Percentiles rank a stretch among this genome's conserved stretches.
phyloP scores from a whole-genome alignment of 768 basidiomycete species.

The Boletus sp. region DNA sequence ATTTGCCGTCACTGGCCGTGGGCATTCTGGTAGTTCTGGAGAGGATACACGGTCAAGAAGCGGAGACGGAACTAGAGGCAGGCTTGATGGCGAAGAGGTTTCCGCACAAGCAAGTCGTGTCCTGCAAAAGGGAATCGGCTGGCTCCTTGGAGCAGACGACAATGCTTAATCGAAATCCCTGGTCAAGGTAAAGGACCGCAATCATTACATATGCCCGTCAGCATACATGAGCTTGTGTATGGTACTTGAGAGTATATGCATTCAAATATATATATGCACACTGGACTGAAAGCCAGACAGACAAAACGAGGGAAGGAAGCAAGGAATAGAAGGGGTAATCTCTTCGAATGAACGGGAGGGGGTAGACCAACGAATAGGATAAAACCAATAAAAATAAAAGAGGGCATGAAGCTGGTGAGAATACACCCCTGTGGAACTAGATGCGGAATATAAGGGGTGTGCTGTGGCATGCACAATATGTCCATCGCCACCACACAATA shows the following conservation, averaged over 20 bases:
- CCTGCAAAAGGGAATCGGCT: constrained; percentile 88
- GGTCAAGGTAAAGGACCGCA: neutral
- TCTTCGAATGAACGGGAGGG: constrained; percentile 21
- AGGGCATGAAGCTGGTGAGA: neutral
- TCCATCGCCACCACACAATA: constrained; percentile 10
- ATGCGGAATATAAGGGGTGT: constrained; percentile 10
- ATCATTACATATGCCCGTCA: constrained; percentile 14
- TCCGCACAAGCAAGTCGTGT: constrained; percentile 73
- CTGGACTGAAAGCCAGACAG: constrained; percentile 18
- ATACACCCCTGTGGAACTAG: constrained; percentile 11
- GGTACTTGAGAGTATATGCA: constrained; percentile 17
- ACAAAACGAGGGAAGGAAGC: constrained; percentile 25
- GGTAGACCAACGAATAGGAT: constrained; percentile 26
- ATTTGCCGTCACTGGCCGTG: constrained; percentile 52
- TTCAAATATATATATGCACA: constrained; percentile 25
- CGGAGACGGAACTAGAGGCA: constrained; percentile 39
- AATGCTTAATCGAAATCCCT: neutral
- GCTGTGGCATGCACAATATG: constrained; percentile 9
- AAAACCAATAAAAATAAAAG: constrained; percentile 28
- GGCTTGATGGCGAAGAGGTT: constrained; percentile 56
- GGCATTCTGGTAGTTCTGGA: constrained; percentile 20
- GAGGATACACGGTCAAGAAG: constrained; percentile 32
- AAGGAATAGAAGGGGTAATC: neutral
- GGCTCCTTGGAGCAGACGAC: constrained; percentile 89
- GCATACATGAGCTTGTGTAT: constrained; percentile 17